phyloP scores from a whole-genome alignment of 805 yeast species.

The Wickerhamiella azyma region DNA sequence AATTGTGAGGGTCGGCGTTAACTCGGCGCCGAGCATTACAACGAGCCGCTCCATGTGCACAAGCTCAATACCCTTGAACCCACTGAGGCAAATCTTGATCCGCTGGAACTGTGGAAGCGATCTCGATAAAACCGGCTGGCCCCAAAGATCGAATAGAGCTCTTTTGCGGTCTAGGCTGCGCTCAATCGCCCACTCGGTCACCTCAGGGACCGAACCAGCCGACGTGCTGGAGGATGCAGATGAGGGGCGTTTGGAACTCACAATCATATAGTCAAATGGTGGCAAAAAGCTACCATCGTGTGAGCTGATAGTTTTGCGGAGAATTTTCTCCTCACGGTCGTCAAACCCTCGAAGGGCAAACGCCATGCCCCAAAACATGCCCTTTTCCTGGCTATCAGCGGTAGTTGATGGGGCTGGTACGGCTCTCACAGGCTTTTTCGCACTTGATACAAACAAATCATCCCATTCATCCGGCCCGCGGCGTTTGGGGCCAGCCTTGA shows the following conservation, averaged over 20 bases:
- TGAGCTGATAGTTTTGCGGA: slow-evolving; percentile 32
- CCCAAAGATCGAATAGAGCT: slow-evolving; percentile 45
- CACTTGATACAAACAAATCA: slow-evolving; percentile 1
- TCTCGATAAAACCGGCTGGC: slow-evolving; percentile 27
- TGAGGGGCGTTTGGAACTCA: slow-evolving; percentile 19
- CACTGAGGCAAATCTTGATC: slow-evolving; percentile 42
- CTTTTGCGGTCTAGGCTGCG: slow-evolving; percentile 46
- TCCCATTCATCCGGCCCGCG: neutral
- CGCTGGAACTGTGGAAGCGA: slow-evolving; percentile 14
- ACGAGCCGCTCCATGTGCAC: slow-evolving; percentile 58
- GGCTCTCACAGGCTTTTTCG: neutral
- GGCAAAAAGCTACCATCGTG: slow-evolving; percentile 31
- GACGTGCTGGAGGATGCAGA: slow-evolving; percentile 14
- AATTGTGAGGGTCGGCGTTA: slow-evolving; percentile 35
- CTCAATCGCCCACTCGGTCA: slow-evolving; percentile 76
- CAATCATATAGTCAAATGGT: slow-evolving; percentile 15
- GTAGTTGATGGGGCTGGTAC: neutral
- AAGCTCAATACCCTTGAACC: slow-evolving; percentile 65
- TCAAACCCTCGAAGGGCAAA: slow-evolving; percentile 35
- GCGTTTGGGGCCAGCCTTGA: slow-evolving; percentile 2
- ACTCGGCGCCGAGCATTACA: slow-evolving; percentile 37
- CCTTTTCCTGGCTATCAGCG: neutral
- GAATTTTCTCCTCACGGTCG: slow-evolving; percentile 26
- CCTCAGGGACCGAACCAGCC: slow-evolving; percentile 24
- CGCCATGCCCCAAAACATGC: slow-evolving; percentile 30